Base-by-base conservation (phyloP, 2,329 filamentous ascomycete species). In the Fusarium guadeloupense region DNA sequence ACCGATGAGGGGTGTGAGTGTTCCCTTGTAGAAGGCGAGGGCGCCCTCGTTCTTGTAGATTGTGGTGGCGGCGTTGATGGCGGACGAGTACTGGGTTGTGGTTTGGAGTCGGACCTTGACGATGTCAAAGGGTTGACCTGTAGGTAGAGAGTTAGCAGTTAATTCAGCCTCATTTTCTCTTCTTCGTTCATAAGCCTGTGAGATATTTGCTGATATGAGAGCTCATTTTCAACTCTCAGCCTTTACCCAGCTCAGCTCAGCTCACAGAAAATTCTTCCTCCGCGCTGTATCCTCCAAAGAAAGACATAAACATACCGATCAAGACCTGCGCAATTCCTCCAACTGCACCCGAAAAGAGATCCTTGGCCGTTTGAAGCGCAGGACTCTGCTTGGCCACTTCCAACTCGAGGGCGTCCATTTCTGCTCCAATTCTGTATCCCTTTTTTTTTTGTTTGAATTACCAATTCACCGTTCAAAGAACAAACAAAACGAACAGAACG, bases 71-170 rank as follows among this genome's bases (percentile, higher is more conserved):
- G 91, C 92, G 70, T 92, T 84, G 40, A 96, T 78, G 47, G 95
- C 95, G 64, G 86, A 89, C 47, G 85, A 83, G 82, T 97, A 96
- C 68, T 91, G 85, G 19, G 84, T 88, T 48, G 90, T 90, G 14
- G 95, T 99, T 77, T 99, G 95, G 42, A 99, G 85, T 51, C 95
- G 91, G 71, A 99, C 95, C 81, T 99, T 99, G 81, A 99, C 89
- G 64, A 97, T 98, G 82, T 97, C 94, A 74, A 89, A 89, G 55
- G 86, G 87, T 75, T 89, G 87, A 71, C 87, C 86, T 89, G 71
- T 16, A 9, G 17, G n/a, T 5, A 23, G 4, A 26, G n/a, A 9
- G 47, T 64, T 49, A 64, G 51, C 23, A 35, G 34, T 31, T 47
- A 46, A 16, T 12, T 25, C n/a, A 8, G 8, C 17, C 17, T 25